phyloP scores from a whole-genome alignment of 148 eudicot species.

The Rhododendron ferrugineum region DNA sequence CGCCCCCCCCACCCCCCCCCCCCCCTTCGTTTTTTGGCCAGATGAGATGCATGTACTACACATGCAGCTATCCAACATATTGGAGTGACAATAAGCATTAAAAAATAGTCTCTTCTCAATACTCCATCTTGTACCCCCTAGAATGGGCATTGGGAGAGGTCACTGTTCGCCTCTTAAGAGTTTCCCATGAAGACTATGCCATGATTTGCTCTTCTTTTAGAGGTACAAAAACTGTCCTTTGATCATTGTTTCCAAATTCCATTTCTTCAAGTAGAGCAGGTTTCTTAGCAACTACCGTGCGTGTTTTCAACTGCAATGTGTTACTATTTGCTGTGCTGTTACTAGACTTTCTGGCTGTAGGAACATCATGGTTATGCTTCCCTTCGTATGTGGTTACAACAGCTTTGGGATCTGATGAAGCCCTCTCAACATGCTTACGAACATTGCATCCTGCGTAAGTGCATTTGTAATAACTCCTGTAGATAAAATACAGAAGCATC shows the following conservation, averaged over 20 bases:
- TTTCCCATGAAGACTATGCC: conserved; percentile 11
- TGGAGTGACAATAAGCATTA: background rate
- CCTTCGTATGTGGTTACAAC: conserved; percentile 93
- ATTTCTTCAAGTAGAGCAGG: conserved; percentile 17
- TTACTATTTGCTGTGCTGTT: conserved; percentile 7
- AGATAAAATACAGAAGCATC: conserved; percentile 10
- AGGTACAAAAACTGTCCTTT: conserved; percentile 35
- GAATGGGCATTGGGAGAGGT: background rate
- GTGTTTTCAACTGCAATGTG: conserved; percentile 15
- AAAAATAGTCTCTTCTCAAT: background rate
- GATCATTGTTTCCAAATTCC: conserved; percentile 36
- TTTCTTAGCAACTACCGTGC: conserved; percentile 12
- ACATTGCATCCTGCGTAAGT: conserved; percentile 74
- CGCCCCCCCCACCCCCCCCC: too few relatives aligned
- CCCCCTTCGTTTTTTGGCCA: background rate
- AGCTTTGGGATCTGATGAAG: conserved; percentile 60
- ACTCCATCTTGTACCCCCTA: conserved; percentile 1
- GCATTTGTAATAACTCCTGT: conserved; percentile 90
- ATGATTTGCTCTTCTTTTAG: conserved; percentile 57
- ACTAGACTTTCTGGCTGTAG: conserved; percentile 35
- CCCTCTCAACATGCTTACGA: conserved; percentile 85
- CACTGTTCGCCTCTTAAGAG: background rate
- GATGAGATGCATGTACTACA: background rate
- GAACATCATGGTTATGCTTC: conserved; percentile 77
- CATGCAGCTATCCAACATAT: background rate